phyloP scores from a whole-genome alignment of 2,329 filamentous ascomycete species.

The Graphilbum fragrans region DNA sequence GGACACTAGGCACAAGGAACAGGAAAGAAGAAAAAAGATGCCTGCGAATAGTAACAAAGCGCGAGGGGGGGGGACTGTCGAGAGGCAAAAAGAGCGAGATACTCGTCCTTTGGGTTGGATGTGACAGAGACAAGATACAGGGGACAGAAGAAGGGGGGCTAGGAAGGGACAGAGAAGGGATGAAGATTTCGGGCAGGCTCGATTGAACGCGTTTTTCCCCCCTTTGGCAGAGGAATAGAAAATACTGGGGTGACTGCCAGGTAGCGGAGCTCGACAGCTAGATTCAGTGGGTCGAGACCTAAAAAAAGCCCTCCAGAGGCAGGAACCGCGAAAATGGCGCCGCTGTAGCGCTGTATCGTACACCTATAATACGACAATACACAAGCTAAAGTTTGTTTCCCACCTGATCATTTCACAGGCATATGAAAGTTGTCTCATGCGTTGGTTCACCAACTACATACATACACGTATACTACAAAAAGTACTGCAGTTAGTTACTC shows the following conservation, averaged over 20 bases:
- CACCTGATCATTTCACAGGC: too few relatives aligned
- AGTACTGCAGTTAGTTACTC: too few relatives aligned
- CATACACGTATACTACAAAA: too few relatives aligned
- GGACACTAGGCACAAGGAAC: neutral
- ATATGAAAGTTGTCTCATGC: too few relatives aligned
- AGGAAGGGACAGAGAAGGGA: neutral
- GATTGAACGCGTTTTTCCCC: constrained; percentile 3
- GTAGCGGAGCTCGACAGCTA: constrained; percentile 7
- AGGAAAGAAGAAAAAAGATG: constrained; percentile 1
- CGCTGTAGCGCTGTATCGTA: neutral
- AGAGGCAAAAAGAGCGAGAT: neutral
- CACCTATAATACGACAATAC: too few relatives aligned
- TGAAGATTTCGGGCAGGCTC: neutral
- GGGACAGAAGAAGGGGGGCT: neutral
- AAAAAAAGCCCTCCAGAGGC: constrained; percentile 5
- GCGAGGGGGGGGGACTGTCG: neutral
- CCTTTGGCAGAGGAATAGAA: constrained; percentile 1
- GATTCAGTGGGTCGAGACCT: constrained; percentile 6
- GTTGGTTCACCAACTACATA: too few relatives aligned
- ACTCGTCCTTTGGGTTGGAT: neutral
- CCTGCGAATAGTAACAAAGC: too few relatives aligned
- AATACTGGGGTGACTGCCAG: neutral
- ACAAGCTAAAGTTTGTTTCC: too few relatives aligned
- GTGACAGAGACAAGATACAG: neutral
- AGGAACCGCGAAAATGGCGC: neutral